Evolutionary conservation across 805 yeast species (phyloP), one percentile per base, ranked within the genome.

Genomic region (Candida maris): DNA sequence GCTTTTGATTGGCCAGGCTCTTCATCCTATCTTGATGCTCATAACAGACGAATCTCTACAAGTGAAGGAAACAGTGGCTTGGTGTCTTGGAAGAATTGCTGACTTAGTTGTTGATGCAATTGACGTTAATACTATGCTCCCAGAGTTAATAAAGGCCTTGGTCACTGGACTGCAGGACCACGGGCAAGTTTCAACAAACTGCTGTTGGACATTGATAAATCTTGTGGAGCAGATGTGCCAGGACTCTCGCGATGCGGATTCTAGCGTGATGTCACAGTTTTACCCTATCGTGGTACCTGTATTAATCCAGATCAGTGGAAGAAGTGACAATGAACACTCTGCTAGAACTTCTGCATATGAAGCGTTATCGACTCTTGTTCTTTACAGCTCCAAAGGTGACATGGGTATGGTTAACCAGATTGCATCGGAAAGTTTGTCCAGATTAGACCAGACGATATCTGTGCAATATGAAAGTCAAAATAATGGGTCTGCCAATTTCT

Each of bases 51-150:
- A 77, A 19, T 67, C 73, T 23, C 68, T 87, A 47, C 95, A 87
- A 56, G 98, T 93, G 19, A 84, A 86, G 58, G 98, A 93, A 57
- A 89, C 98, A 1, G 96, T 88, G 22, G 94, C 97, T 4, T 93
- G 98, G 98, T 91, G 97, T 66, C 70, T 93, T 42, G 98, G 98
- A 39, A 79, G 96, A 62, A 86, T 93, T 51, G 94, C 97, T 8
- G 97, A 93, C 56, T 66, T 82, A 35, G 86, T 81, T 28, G 74
- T 85, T 44, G 85, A 76, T 35, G 86, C 94, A 4, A 79, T 91
- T 45, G 84, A 83, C 49, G 58, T 75, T 19, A 70, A 75, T 29
- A 60, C 64, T 4, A 81, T 81, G 56, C 70, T 93, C 45, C 87
- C 91, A 19, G 69, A 67, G 30, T 78, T 93, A 36, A 65, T 93